Evolutionary conservation across 1,284 basidiomycete genomes (phyloP).

Genomic region (Hemileia vastatrix): DNA sequence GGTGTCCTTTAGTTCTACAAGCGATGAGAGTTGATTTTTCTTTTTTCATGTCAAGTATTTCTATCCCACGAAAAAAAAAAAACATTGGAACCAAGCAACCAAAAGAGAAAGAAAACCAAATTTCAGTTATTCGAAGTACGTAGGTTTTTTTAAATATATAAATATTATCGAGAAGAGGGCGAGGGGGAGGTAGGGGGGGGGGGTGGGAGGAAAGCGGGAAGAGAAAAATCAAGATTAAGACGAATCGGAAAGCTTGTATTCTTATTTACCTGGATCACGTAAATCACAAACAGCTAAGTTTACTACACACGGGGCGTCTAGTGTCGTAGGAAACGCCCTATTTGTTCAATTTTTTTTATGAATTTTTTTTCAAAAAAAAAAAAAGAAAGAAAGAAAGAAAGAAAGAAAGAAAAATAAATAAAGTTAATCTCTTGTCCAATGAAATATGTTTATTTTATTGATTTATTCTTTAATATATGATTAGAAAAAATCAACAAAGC

Average conservation of each 20-base stretch:
- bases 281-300: slow-evolving; percentile 19
- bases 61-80: no score
- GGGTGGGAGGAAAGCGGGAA: not conserved
- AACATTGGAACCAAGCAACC: no score
- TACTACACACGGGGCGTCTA: slow-evolving; percentile 8
- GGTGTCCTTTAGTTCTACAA: slow-evolving; percentile 7
- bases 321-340: slow-evolving; percentile 7
- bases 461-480: no score
- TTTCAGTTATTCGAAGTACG: no score
- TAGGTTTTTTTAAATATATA: no score
- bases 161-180: no score
- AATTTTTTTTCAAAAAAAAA: no score
- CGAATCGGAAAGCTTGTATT: not conserved
- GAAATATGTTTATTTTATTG: no score
- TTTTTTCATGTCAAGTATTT: slow-evolving; percentile 9
- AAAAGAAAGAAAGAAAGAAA: not conserved
- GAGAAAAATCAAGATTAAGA: not conserved
- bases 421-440: not conserved
- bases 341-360: no score
- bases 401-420: not conserved
- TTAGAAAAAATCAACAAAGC: not conserved
- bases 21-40: slow-evolving; percentile 6
- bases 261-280: slow-evolving; percentile 11
- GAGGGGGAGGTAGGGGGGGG: no score
- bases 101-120: no score